These are phyloP conservation scores for Schizochytrium sp. DNA, from an alignment of 108 stramenopile genomes.

Conservation along the genomic window DNA sequence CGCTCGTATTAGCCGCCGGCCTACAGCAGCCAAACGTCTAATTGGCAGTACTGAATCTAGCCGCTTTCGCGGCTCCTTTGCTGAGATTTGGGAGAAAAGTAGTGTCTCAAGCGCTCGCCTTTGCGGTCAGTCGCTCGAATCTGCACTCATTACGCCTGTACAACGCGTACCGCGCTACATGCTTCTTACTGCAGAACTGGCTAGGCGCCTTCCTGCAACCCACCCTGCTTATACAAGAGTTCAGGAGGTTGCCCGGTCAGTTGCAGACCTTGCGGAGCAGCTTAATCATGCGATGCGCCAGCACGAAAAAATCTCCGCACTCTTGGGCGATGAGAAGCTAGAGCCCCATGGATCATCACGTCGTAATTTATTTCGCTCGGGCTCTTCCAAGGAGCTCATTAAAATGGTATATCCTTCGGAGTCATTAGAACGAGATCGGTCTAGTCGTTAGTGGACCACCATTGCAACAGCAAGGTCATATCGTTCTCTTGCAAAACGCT, in stretches of 20 bases:
- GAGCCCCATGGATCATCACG: background rate
- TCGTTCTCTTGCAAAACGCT: no score
- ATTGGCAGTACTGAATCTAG: background rate
- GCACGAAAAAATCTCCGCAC: slow-evolving; percentile 37
- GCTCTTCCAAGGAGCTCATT: slow-evolving; percentile 45
- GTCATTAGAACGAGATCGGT: background rate
- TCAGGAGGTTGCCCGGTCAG: background rate
- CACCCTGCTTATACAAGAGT: slow-evolving; percentile 27
- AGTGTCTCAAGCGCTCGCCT: background rate
- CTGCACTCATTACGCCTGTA: slow-evolving; percentile 5
- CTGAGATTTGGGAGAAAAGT: slow-evolving; percentile 48
- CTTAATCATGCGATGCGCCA: slow-evolving; percentile 29
- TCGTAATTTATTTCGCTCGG: slow-evolving; percentile 4
- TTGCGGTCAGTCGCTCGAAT: slow-evolving; percentile 31
- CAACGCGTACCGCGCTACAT: slow-evolving; percentile 51
- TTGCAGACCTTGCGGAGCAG: slow-evolving; percentile 29
- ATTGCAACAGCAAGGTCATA: no score
- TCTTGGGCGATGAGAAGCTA: slow-evolving; percentile 5
- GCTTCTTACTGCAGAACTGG: background rate
- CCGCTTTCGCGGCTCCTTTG: slow-evolving; percentile 10
- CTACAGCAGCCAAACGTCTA: slow-evolving; percentile 25
- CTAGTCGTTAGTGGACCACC: no score
- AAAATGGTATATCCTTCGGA: background rate
- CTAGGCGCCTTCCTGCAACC: background rate
- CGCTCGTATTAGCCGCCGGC: background rate